These are phyloP conservation scores for Trichoderma hamatum DNA, from an alignment of 2,329 filamentous ascomycete genomes.

Conservation along the genomic window DNA sequence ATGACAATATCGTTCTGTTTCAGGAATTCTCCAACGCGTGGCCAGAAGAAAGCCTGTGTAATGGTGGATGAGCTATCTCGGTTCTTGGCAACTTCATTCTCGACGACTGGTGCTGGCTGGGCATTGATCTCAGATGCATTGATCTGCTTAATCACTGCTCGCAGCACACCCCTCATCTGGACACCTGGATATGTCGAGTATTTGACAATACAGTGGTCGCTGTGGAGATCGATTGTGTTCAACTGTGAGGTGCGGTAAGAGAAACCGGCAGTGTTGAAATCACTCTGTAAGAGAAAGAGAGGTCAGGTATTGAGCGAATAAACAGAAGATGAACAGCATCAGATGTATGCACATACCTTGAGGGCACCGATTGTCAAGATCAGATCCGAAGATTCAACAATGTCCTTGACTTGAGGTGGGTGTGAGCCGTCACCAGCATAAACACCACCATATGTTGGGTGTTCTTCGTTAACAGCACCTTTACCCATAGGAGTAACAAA, in stretches of 20 bases:
- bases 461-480: slow-evolving; percentile 75
- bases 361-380: slow-evolving; percentile 71
- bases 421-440: slow-evolving; percentile 80
- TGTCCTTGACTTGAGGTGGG: slow-evolving; percentile 61
- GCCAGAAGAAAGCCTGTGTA: slow-evolving; percentile 78
- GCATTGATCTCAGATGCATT: slow-evolving; percentile 61
- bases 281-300: slow-evolving; percentile 53
- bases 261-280: slow-evolving; percentile 84
- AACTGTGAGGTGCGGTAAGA: slow-evolving; percentile 77
- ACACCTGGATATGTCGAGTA: slow-evolving; percentile 80
- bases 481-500: slow-evolving; percentile 94
- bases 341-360: slow-evolving; percentile 42
- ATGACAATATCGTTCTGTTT: slow-evolving; percentile 74
- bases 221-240: slow-evolving; percentile 80
- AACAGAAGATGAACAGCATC: not conserved
- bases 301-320: not conserved
- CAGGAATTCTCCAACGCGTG: slow-evolving; percentile 72
- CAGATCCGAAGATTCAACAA: slow-evolving; percentile 70
- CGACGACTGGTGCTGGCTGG: slow-evolving; percentile 55
- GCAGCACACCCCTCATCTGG: slow-evolving; percentile 76
- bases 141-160: slow-evolving; percentile 66
- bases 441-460: slow-evolving; percentile 78
- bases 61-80: slow-evolving; percentile 51
- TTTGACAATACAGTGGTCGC: slow-evolving; percentile 70
- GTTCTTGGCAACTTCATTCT: slow-evolving; percentile 52